These are phyloP conservation scores for Angophora floribunda DNA, from an alignment of 345 rosid genomes.

Conservation along the genomic window DNA sequence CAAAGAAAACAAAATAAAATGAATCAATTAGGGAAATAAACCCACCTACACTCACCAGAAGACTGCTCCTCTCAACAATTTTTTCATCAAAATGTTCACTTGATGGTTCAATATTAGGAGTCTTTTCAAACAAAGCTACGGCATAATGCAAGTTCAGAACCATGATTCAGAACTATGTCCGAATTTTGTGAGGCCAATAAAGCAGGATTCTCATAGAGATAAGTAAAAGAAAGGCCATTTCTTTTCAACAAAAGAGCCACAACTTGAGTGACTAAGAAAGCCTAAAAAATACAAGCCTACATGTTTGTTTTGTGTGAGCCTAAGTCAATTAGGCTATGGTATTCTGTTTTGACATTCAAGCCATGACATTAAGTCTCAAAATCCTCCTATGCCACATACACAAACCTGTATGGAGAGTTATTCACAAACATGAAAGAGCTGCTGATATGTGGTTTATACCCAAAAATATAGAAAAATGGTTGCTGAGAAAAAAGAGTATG, in stretches of 20 bases:
- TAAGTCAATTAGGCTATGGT: neutral
- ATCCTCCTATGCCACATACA: neutral
- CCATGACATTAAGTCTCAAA: neutral
- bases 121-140: neutral
- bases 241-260: neutral
- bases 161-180: neutral
- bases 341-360: neutral
- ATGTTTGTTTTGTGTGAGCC: neutral
- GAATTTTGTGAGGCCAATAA: neutral
- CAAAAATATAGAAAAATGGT: neutral
- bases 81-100: neutral
- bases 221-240: neutral
- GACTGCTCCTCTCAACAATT: neutral
- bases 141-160: neutral
- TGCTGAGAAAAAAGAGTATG: neutral
- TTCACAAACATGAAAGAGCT: neutral
- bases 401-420: neutral
- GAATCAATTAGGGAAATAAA: neutral
- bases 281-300: neutral
- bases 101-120: neutral
- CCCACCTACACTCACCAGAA: neutral
- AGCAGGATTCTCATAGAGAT: neutral
- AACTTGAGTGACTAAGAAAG: neutral
- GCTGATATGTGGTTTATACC: neutral
- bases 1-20: neutral